Base-by-base conservation (phyloP, 2,329 filamentous ascomycete genomes). In the Diaporthe batatas region DNA sequence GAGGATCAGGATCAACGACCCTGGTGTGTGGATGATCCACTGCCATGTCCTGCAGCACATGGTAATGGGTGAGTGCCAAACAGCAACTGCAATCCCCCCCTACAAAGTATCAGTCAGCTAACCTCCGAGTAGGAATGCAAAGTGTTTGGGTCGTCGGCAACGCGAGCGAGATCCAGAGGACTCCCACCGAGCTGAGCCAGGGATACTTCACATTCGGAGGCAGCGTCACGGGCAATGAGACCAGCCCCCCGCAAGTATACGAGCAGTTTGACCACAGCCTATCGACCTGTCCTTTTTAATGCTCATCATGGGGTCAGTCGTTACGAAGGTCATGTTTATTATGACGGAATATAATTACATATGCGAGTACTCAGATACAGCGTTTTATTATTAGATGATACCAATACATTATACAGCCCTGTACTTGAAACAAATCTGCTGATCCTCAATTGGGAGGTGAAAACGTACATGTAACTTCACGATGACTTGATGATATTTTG, bases 21-120 rank as follows among this genome's bases (percentile, higher is more conserved):
- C 91, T 0, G 90, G 89, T 0, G 88, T 88, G 3, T 91, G 88
- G 88, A 88, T 91, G 87, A 82, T 91, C 75, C 89, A 91, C 78
- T 91, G 89, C 75, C 89, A 91, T 77, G 85, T 88, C 21, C 75
- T 88, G 65, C 85, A 86, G 70, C 89, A 91, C 77, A 88, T 89
- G 84, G 80, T 88, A 23, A 90, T 90, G 88, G 87, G 86, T 76
- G 80, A 81, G 84, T 79, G 7, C 36, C 44, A 12, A 6, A 21
- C 69, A 68, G 44, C 78, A 49, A 11, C 21, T 25, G 4, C 71
- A 16, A 75, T 79, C 21, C 76, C 77, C 72, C 78, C 6, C 77
- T 78, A 76, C 77, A 18, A 6, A 71, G 77, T 42, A 34, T 57
- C 14, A 62, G 23, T 42, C 23, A 2, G 23, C 62, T 55, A 47